Evolutionary conservation across 2,329 filamentous ascomycete species (phyloP), one percentile per base, ranked within the genome.

Genomic region (Cladorrhinum sp.): DNA sequence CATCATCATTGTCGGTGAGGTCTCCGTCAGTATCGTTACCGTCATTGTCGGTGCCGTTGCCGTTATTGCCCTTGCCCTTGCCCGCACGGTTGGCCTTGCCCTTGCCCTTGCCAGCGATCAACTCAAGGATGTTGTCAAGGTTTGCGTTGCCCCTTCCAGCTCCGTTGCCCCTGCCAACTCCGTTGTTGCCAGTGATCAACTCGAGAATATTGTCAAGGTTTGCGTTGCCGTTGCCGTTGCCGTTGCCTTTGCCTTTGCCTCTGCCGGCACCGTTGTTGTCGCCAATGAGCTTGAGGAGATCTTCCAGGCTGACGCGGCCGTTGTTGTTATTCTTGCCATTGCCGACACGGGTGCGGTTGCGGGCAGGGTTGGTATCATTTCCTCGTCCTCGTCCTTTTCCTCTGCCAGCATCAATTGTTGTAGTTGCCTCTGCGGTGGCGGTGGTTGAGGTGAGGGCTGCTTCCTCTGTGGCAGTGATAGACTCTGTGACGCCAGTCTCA

Each of bases 51-150:
- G 36, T 55, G 36, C 12, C 52, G 33, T 60, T 60, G 57, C 42
- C 58, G 24, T 55, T 36, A 39, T 46, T 24, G 30, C 33, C 3
- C 8, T 52, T 23, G 8, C 18, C 39, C 24, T 56, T 56, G 53
- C 42, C 18, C 18, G 9, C 36, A 3, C 36, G 4, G 4, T 46
- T 3, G n/a, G 42, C 59, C 3, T 61, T 59, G 4, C 57, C 60
- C 16, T 59, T 59, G 49, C 52, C 60, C n/a, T 61, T 57, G 18
- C 57, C 58, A 2, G 57, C 28, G 26, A 28, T 28, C 26, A 28
- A 28, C 26, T 28, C 26, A 9, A 28, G 26, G 26, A 28, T 28
- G 4, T 28, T 4, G 26, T 28, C 26, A 9, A 28, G 26, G 26
- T 28, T 28, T 28, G 4, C 9, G 26, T 28, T 28, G 16, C 55